Percentiles rank a stretch among this genome's conserved stretches.
These are phyloP conservation scores for Gryganskiella cystojenkinii DNA, from an alignment of 192 early-diverging fungal species.

Conservation along the genomic window DNA sequence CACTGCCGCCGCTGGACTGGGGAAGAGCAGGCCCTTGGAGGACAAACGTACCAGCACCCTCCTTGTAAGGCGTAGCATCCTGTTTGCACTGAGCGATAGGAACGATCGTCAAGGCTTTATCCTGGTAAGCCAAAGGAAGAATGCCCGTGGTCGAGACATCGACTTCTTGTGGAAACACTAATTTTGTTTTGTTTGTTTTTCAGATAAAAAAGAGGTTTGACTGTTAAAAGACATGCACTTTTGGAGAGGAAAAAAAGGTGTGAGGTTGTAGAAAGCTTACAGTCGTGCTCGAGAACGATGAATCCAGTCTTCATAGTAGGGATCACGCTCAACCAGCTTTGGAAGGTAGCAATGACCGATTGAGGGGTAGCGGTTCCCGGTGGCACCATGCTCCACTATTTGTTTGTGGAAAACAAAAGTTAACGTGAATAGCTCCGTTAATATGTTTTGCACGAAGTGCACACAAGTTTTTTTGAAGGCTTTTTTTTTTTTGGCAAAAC, in stretches of 20 bases:
- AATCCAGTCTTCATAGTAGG: slow-evolving; percentile 46
- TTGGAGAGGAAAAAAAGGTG: slow-evolving; percentile 72
- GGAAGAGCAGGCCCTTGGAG: slow-evolving; percentile 56
- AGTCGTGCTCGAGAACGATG: slow-evolving; percentile 58
- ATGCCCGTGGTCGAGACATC: slow-evolving; percentile 51
- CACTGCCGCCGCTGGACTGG: slow-evolving; percentile 66
- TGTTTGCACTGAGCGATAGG: slow-evolving; percentile 45
- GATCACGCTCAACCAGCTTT: slow-evolving; percentile 45
- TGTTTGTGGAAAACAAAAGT: too few relatives aligned
- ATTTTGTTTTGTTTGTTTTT: too few relatives aligned
- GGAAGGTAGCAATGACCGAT: slow-evolving; percentile 11
- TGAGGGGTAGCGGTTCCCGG: neutral
- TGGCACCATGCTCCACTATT: neutral
- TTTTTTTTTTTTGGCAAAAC: too few relatives aligned
- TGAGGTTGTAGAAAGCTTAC: slow-evolving; percentile 3
- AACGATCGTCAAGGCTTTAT: slow-evolving; percentile 22
- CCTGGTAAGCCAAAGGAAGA: slow-evolving; percentile 16
- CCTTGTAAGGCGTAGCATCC: slow-evolving; percentile 47
- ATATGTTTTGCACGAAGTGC: too few relatives aligned
- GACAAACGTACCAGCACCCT: slow-evolving; percentile 33
- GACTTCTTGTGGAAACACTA: slow-evolving; percentile 55
- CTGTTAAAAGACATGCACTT: slow-evolving; percentile 18
- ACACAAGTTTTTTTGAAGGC: too few relatives aligned
- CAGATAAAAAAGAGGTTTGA: slow-evolving; percentile 71
- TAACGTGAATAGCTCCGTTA: too few relatives aligned